These are phyloP conservation scores for Taphrina wiesneri DNA, from an alignment of 1,139 yeast genomes.

Conservation along the genomic window DNA sequence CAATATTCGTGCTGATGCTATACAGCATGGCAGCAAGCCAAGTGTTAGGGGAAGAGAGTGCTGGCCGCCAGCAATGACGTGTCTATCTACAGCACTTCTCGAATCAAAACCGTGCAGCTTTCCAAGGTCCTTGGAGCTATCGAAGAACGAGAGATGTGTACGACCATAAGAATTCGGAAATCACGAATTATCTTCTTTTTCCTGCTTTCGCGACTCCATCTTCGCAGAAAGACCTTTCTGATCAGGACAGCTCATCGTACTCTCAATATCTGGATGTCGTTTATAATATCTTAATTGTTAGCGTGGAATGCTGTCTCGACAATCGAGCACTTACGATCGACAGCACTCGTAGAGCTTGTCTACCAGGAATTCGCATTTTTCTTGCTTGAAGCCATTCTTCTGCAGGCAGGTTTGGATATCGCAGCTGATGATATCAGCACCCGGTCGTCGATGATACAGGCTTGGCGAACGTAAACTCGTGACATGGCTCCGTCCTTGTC, in stretches of 20 bases:
- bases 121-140: neutral
- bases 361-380: conserved; percentile 27
- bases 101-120: neutral
- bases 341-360: conserved; percentile 30
- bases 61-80: conserved; percentile 11
- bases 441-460: neutral
- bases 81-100: neutral
- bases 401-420: conserved; percentile 25
- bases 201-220: conserved; percentile 13
- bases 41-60: conserved; percentile 50
- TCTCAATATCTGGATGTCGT: conserved; percentile 17
- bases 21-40: conserved; percentile 60
- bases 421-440: neutral
- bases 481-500: conserved; percentile 18
- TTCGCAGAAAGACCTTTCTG: conserved; percentile 12
- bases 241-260: conserved; percentile 25
- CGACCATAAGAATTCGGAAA: neutral
- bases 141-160: neutral
- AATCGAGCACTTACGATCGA: conserved; percentile 2
- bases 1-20: neutral
- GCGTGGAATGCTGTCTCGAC: neutral
- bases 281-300: conserved; percentile 5
- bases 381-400: conserved; percentile 30
- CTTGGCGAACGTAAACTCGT: conserved; percentile 10
- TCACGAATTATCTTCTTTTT: neutral